phyloP scores from a whole-genome alignment of 169 alveolate species.

The Plasmodium chabaudi region DNA sequence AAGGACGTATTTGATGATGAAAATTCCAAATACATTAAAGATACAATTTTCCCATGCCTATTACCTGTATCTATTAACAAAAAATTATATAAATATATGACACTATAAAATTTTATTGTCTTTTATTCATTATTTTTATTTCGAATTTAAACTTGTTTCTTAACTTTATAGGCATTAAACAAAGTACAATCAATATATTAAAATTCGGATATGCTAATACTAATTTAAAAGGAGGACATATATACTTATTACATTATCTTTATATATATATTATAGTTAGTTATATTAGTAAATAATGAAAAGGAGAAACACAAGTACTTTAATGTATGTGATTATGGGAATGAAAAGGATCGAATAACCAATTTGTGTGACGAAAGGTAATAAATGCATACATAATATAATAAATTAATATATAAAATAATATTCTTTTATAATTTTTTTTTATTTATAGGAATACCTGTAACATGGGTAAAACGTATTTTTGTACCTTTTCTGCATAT shows the following conservation, averaged over 20 bases:
- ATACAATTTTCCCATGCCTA: slow-evolving; percentile 54
- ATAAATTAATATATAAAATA: slow-evolving; percentile 3
- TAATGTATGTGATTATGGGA: slow-evolving; percentile 22
- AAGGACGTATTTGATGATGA: slow-evolving; percentile 70
- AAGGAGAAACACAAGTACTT: slow-evolving; percentile 68
- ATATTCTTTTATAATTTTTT: slow-evolving; percentile 25
- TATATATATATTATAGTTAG: slow-evolving; percentile 31
- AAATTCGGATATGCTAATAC: background rate
- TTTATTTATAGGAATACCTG: slow-evolving; percentile 33
- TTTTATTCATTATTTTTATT: slow-evolving; percentile 16
- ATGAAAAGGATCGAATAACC: slow-evolving; percentile 19
- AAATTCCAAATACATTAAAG: slow-evolving; percentile 50
- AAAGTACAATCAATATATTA: slow-evolving; percentile 19
- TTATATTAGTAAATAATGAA: slow-evolving; percentile 57
- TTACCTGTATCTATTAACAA: slow-evolving; percentile 43
- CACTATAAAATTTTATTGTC: background rate
- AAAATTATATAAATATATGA: background rate
- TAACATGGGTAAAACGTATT: slow-evolving; percentile 33
- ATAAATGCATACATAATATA: slow-evolving; percentile 11
- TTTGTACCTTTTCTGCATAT: no score
- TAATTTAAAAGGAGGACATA: background rate
- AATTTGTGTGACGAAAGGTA: slow-evolving; percentile 37
- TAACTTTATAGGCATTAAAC: slow-evolving; percentile 69
- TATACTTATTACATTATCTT: no score
- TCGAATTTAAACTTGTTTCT: slow-evolving; percentile 17